phyloP scores from a whole-genome alignment of 495 filamentous ascomycete species.

The Aspergillus nidulans region DNA sequence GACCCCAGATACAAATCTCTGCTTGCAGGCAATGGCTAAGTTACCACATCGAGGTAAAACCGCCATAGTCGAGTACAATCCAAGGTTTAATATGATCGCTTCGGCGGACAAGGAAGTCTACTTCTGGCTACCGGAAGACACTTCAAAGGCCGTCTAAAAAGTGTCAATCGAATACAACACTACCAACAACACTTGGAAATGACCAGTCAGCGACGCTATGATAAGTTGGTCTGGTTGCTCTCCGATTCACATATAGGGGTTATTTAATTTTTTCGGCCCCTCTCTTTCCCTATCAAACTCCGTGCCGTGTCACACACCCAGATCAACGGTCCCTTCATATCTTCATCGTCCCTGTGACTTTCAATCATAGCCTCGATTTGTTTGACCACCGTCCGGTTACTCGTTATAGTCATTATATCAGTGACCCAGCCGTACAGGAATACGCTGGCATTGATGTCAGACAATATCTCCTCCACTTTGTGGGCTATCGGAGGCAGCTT shows the following conservation, averaged over 20 bases:
- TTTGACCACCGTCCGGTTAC: conserved; percentile 61
- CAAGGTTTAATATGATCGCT: conserved; percentile 81
- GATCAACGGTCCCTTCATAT: conserved; percentile 49
- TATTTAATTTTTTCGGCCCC: conserved; percentile 34
- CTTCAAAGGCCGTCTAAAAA: conserved; percentile 29
- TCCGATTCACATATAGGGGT: not conserved
- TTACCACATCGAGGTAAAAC: conserved; percentile 63
- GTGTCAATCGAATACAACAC: conserved; percentile 1
- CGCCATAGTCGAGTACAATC: conserved; percentile 81
- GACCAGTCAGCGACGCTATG: not conserved
- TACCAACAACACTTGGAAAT: not conserved
- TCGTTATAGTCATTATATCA: conserved; percentile 59
- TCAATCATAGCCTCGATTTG: conserved; percentile 55
- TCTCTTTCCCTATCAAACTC: conserved; percentile 63
- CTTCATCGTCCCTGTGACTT: conserved; percentile 32
- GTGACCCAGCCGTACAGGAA: conserved; percentile 66
- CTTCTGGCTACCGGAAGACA: conserved; percentile 75
- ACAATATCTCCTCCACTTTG: conserved; percentile 43
- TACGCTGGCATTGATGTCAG: conserved; percentile 60
- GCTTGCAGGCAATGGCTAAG: conserved; percentile 59
- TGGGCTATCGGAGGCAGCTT: conserved; percentile 35
- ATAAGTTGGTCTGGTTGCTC: not conserved
- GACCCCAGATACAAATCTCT: conserved; percentile 43
- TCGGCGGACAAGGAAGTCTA: conserved; percentile 82
- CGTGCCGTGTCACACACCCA: conserved; percentile 62